Conservation (phyloP, 768 basidiomycete genomes). For the Psilocybe cubensis region DNA sequence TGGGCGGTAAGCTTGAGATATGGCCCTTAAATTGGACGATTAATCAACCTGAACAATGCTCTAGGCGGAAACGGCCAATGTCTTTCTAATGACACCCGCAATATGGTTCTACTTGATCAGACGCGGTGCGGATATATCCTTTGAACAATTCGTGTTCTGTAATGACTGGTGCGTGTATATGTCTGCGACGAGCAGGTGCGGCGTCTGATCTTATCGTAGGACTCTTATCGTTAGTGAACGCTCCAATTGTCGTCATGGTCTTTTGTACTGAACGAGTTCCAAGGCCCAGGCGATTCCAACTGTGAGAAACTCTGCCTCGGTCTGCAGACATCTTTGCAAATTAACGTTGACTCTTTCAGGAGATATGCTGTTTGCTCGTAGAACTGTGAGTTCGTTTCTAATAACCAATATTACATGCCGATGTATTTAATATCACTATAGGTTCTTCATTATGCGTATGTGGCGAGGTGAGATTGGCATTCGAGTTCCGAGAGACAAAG, state of each 20-base stretch:
- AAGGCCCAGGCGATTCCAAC: background rate
- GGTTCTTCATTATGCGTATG: constrained; percentile 6
- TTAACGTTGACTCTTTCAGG: background rate
- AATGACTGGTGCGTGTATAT: constrained; percentile 6
- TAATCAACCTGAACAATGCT: too few relatives aligned
- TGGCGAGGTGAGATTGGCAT: constrained; percentile 2
- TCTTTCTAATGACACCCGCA: constrained; percentile 1
- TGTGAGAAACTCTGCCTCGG: background rate
- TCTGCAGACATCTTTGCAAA: background rate
- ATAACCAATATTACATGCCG: background rate
- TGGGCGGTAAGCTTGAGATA: background rate
- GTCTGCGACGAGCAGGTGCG: background rate
- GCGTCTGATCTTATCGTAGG: background rate
- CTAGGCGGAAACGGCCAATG: constrained; percentile 1
- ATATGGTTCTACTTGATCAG: constrained; percentile 7
- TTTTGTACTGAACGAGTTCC: background rate
- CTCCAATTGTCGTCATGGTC: background rate
- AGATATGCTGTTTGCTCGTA: constrained; percentile 2
- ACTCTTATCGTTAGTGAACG: background rate
- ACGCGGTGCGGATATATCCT: constrained; percentile 4
- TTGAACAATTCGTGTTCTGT: constrained; percentile 3
- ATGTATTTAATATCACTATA: background rate
- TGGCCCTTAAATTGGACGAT: background rate
- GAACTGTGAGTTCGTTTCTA: background rate
- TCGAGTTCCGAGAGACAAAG: too few relatives aligned